Conservation (phyloP, 331 rosid genomes). For the Malus hybrid region DNA sequence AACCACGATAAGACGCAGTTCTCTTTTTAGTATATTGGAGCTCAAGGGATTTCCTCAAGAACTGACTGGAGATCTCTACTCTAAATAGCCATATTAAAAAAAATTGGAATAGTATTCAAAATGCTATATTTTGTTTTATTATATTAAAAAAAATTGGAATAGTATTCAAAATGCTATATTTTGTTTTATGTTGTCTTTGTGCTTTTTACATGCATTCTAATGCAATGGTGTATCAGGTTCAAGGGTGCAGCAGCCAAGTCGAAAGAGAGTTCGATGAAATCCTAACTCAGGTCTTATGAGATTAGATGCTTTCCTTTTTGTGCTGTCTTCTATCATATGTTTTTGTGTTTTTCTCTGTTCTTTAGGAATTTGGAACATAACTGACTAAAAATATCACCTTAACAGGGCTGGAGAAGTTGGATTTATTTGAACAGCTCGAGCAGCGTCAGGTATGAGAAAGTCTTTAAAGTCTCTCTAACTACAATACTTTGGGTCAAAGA, state of each 20-base stretch:
- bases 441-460: constrained; percentile 34
- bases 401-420: constrained; percentile 40
- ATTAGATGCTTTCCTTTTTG: constrained; percentile 5
- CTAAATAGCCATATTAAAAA: constrained; percentile 4
- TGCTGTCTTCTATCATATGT: not conserved
- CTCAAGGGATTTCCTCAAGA: constrained; percentile 55
- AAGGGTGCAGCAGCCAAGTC: constrained; percentile 25
- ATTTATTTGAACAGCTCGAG: constrained; percentile 49
- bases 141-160: too few relatives aligned
- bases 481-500: not conserved
- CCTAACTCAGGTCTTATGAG: constrained; percentile 45
- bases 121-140: too few relatives aligned
- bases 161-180: too few relatives aligned
- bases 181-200: not conserved
- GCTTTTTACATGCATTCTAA: not conserved
- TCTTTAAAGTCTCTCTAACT: constrained; percentile 2
- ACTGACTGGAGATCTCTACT: constrained; percentile 54
- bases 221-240: constrained; percentile 42
- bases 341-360: not conserved
- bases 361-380: not conserved
- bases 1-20: constrained; percentile 37
- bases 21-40: constrained; percentile 52
- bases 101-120: constrained; percentile 3
- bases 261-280: constrained; percentile 60
- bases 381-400: constrained; percentile 19